These are phyloP conservation scores for Oryza coarctata DNA, from an alignment of 176 grass and related monocot genomes.

Conservation along the genomic window DNA sequence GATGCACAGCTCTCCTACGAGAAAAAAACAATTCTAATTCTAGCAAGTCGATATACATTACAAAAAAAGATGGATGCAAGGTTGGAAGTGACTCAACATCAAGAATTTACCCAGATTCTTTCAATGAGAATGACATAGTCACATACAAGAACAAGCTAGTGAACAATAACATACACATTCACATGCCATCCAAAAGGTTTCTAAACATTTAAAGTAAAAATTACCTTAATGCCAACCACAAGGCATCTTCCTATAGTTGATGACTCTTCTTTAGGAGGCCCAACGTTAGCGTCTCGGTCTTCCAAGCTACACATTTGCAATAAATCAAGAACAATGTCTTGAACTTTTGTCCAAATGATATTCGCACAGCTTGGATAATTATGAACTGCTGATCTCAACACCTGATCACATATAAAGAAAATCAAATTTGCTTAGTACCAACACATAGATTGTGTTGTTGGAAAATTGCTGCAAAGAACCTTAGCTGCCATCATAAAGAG, in stretches of 20 bases:
- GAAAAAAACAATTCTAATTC: neutral
- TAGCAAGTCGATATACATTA: neutral
- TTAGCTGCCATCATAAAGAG: neutral
- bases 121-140: neutral
- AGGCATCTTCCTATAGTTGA: slow-evolving; percentile 69
- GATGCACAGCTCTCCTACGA: no score
- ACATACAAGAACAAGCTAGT: neutral
- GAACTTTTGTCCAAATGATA: slow-evolving; percentile 66
- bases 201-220: slow-evolving; percentile 22
- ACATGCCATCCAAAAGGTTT: slow-evolving; percentile 5
- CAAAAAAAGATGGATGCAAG: slow-evolving; percentile 3
- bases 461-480: neutral
- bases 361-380: slow-evolving; percentile 74
- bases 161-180: neutral
- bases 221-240: slow-evolving; percentile 82
- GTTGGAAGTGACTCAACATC: neutral
- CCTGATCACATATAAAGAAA: slow-evolving; percentile 45
- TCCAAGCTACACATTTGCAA: slow-evolving; percentile 52
- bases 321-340: slow-evolving; percentile 50
- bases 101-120: neutral
- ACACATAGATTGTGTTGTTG: neutral
- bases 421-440: neutral
- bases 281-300: slow-evolving; percentile 43
- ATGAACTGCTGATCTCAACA: slow-evolving; percentile 70
- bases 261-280: slow-evolving; percentile 63